Conservation (phyloP, 306 rosid species). For the Lupinus albus region DNA sequence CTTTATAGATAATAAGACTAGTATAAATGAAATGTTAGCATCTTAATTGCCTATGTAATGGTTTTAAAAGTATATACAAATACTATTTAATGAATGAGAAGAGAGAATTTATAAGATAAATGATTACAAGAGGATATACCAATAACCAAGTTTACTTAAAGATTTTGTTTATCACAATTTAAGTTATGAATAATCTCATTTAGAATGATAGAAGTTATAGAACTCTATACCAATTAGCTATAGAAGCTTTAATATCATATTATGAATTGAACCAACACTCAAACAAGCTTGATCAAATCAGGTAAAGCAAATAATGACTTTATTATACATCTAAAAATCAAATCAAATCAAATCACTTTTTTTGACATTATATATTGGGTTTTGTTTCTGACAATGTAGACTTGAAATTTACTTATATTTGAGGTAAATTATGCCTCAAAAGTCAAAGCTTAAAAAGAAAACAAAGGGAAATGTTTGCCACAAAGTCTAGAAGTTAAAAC, state of each 20-base stretch:
- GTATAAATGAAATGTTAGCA: no score
- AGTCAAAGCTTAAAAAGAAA: no score
- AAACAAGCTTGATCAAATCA: no score
- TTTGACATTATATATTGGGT: slow-evolving; percentile 1
- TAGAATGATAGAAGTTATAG: no score
- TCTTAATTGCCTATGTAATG: neutral
- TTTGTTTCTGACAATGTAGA: slow-evolving; percentile 2
- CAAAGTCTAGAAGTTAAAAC: neutral
- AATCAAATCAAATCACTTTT: slow-evolving; percentile 3
- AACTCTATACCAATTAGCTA: no score
- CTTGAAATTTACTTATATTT: slow-evolving; percentile 4
- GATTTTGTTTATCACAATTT: slow-evolving; percentile 24
- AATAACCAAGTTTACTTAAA: slow-evolving; percentile 6
- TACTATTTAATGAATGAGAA: no score
- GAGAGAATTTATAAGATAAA: no score
- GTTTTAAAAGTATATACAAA: neutral
- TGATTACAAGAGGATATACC: neutral
- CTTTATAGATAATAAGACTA: no score
- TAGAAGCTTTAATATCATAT: no score
- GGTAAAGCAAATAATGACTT: no score
- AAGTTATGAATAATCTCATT: slow-evolving; percentile 10
- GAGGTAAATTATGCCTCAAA: no score
- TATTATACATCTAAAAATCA: neutral
- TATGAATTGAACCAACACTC: no score
- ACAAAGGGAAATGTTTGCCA: neutral